Percentiles rank a stretch among this genome's conserved stretches.
Conservation (phyloP, 768 basidiomycete genomes). For the Sarcodon aspratus region DNA sequence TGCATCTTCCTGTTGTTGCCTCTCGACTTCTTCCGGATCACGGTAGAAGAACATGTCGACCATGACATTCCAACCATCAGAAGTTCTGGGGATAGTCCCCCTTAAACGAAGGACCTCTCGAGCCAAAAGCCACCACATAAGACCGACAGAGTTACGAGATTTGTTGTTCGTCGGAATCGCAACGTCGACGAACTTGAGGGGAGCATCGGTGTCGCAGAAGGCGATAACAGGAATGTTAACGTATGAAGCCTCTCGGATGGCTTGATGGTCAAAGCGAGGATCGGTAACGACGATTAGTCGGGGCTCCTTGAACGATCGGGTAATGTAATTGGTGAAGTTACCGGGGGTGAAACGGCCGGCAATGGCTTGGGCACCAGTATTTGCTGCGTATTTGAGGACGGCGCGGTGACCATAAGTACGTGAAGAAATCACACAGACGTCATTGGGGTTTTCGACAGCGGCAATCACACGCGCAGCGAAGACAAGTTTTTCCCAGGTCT, state of each 20-base stretch:
- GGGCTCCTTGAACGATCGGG: slow-evolving; percentile 99
- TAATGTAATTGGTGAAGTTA: slow-evolving; percentile 99
- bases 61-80: slow-evolving; percentile 97
- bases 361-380: slow-evolving; percentile 97
- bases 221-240: slow-evolving; percentile 99
- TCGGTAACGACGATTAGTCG: slow-evolving; percentile 97
- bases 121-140: slow-evolving; percentile 95
- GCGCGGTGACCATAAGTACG: slow-evolving; percentile 99
- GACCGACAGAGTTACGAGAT: slow-evolving; percentile 92
- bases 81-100: slow-evolving; percentile 83
- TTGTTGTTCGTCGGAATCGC: slow-evolving; percentile 99
- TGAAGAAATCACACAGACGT: slow-evolving; percentile 96
- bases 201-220: slow-evolving; percentile 97
- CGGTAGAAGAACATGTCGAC: slow-evolving; percentile 99
- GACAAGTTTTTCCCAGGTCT: slow-evolving; percentile 99
- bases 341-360: slow-evolving; percentile 99
- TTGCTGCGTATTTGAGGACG: slow-evolving; percentile 96
- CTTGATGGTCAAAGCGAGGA: slow-evolving; percentile 99
- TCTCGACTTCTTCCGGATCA: slow-evolving; percentile 98
- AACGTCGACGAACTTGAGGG: slow-evolving; percentile 94
- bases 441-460: slow-evolving; percentile 95
- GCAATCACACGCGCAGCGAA: slow-evolving; percentile 97
- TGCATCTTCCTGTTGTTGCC: slow-evolving; percentile 91
- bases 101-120: slow-evolving; percentile 95
- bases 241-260: slow-evolving; percentile 98